Evolutionary conservation across 164 flowering plant species (phyloP).

Genomic region (Annona cherimola): DNA sequence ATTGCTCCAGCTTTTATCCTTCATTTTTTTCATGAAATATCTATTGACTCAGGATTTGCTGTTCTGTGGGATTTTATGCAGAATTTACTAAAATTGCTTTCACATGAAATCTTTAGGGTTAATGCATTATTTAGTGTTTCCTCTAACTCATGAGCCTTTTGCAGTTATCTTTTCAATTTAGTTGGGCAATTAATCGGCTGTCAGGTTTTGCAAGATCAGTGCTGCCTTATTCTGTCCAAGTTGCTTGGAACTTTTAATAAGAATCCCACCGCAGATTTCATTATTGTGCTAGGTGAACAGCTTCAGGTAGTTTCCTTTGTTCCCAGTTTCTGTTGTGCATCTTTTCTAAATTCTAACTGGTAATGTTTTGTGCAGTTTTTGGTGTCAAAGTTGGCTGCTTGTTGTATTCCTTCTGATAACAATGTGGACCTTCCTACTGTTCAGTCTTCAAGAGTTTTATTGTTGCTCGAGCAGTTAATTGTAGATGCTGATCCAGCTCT

Average conservation of each 20-base stretch:
- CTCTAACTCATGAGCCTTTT: constrained; percentile 6
- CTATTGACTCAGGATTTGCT: not conserved
- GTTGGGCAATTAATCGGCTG: constrained; percentile 60
- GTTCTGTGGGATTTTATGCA: not conserved
- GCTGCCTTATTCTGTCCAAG: constrained; percentile 61
- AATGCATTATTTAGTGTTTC: not conserved
- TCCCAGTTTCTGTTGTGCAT: not conserved
- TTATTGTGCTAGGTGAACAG: constrained; percentile 65
- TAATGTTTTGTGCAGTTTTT: constrained; percentile 46
- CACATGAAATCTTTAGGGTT: not conserved
- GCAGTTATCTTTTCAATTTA: constrained; percentile 85
- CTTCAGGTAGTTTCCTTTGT: constrained; percentile 52
- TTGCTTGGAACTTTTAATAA: constrained; percentile 45
- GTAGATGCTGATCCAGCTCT: constrained; percentile 71
- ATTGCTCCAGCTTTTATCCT: too few species aligned
- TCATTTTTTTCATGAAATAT: not conserved
- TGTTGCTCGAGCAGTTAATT: constrained; percentile 59
- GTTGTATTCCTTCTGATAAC: constrained; percentile 50
- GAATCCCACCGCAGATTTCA: constrained; percentile 37
- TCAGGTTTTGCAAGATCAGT: constrained; percentile 63
- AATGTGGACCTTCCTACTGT: constrained; percentile 18
- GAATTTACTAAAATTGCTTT: not conserved
- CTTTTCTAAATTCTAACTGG: not conserved
- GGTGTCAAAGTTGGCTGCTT: constrained; percentile 79
- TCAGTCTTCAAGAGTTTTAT: constrained; percentile 42